Percentiles rank a stretch among this genome's conserved stretches.
phyloP scores from a whole-genome alignment of 306 rosid genomes.

The Abrus precatorius region DNA sequence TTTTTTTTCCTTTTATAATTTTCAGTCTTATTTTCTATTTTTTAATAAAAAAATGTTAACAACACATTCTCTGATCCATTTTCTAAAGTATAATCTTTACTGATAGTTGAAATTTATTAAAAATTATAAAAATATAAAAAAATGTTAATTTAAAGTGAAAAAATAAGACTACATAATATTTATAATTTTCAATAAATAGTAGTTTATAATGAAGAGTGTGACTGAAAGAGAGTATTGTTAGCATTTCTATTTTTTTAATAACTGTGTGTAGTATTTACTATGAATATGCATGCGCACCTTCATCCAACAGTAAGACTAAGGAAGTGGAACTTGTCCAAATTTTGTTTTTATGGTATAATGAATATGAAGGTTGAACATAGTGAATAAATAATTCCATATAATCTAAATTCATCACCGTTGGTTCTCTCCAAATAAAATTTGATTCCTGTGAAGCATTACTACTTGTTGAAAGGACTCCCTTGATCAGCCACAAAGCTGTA shows the following conservation, averaged over 20 bases:
- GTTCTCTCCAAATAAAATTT: neutral
- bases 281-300: neutral
- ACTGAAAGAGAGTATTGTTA: too few relatives aligned
- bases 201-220: too few relatives aligned
- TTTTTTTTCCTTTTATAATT: too few relatives aligned
- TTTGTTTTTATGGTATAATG: neutral
- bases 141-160: too few relatives aligned
- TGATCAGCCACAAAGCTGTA: slow-evolving; percentile 7
- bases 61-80: too few relatives aligned
- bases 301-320: neutral
- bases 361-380: neutral
- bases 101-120: too few relatives aligned
- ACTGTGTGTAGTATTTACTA: neutral
- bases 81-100: too few relatives aligned
- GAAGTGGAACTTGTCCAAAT: neutral
- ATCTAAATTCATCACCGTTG: neutral
- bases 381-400: neutral
- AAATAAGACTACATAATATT: too few relatives aligned
- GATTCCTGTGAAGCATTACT: neutral
- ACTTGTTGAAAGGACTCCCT: neutral
- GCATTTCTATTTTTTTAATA: neutral
- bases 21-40: too few relatives aligned
- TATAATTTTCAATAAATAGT: too few relatives aligned
- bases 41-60: too few relatives aligned
- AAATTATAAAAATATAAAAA: too few relatives aligned